Percentiles rank a stretch among this genome's conserved stretches.
Evolutionary conservation across 176 grass and related monocot genomes (phyloP).

Genomic region (Thalia dealbata): DNA sequence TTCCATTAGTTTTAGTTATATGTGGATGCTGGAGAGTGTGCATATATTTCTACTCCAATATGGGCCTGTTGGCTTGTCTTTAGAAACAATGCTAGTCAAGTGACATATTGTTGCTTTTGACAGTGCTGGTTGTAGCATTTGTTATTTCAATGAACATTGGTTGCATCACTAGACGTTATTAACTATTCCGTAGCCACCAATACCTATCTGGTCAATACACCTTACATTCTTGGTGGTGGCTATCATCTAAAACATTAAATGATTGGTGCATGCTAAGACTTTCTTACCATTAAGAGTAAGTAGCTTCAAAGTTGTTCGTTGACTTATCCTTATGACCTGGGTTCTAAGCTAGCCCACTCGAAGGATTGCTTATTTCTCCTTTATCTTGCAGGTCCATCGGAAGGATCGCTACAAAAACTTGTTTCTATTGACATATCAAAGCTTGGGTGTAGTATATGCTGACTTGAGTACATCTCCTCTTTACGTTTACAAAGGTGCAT

Average conservation of each 20-base stretch:
- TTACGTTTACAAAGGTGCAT: constrained; percentile 79
- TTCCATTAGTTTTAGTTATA: not conserved
- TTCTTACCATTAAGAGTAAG: not conserved
- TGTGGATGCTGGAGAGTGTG: not conserved
- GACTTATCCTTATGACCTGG: not conserved
- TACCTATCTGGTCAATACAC: not conserved
- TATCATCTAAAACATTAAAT: not conserved
- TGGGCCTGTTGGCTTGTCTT: not conserved
- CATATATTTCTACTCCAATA: not conserved
- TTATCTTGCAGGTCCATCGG: constrained; percentile 10
- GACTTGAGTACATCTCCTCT: constrained; percentile 89
- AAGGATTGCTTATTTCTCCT: not conserved
- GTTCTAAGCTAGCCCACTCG: not conserved
- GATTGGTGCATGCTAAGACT: not conserved
- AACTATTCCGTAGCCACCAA: not conserved
- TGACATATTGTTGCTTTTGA: not conserved
- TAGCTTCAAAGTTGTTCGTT: not conserved
- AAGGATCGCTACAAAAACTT: constrained; percentile 57
- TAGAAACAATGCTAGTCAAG: not conserved
- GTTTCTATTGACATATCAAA: constrained; percentile 78
- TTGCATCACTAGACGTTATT: not conserved
- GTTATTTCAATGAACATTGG: not conserved
- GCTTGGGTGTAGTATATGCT: constrained; percentile 93
- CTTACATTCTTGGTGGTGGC: not conserved
- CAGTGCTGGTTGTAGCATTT: not conserved